Evolutionary conservation across 192 early-diverging fungal genomes (phyloP).

Genomic region (Chytriomyces sp.): DNA sequence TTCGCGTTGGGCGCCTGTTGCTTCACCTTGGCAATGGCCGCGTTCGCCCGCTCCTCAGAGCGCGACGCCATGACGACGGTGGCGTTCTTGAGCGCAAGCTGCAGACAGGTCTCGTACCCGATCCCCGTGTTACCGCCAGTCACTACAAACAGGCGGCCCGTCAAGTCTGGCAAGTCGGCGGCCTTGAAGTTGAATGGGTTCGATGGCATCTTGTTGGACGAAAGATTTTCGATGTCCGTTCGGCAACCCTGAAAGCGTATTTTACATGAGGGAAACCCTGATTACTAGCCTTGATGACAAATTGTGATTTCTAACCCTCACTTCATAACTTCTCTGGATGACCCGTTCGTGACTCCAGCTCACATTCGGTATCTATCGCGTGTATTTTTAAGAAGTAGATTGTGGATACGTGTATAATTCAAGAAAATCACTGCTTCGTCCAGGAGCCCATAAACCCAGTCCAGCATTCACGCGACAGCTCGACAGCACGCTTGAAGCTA

Average conservation of each 20-base stretch:
- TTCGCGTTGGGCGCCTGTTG: not conserved
- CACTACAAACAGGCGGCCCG: conserved; percentile 9
- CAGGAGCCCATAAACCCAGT: conserved; percentile 14
- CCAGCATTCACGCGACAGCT: not conserved
- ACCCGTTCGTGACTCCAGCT: too few species aligned
- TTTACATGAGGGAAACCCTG: too few species aligned
- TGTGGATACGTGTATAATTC: too few species aligned
- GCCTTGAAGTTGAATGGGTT: not conserved
- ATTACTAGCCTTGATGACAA: too few species aligned
- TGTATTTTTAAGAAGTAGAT: too few species aligned
- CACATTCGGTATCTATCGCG: too few species aligned
- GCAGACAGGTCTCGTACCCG: conserved; percentile 23
- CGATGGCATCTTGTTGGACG: not conserved
- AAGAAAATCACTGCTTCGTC: too few species aligned
- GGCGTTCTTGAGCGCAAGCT: conserved; percentile 29
- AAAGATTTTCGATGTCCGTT: not conserved
- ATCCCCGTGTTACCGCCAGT: conserved; percentile 42
- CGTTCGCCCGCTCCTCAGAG: conserved; percentile 13
- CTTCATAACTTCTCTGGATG: too few species aligned
- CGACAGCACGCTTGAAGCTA: not conserved
- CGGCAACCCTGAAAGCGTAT: too few species aligned
- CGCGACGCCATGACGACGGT: conserved; percentile 26
- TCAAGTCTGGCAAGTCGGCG: not conserved
- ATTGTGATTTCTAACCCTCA: too few species aligned
- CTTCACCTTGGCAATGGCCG: conserved; percentile 29